phyloP scores from a whole-genome alignment of 352 stramenopile species.

The Globisporangium spinosum region DNA sequence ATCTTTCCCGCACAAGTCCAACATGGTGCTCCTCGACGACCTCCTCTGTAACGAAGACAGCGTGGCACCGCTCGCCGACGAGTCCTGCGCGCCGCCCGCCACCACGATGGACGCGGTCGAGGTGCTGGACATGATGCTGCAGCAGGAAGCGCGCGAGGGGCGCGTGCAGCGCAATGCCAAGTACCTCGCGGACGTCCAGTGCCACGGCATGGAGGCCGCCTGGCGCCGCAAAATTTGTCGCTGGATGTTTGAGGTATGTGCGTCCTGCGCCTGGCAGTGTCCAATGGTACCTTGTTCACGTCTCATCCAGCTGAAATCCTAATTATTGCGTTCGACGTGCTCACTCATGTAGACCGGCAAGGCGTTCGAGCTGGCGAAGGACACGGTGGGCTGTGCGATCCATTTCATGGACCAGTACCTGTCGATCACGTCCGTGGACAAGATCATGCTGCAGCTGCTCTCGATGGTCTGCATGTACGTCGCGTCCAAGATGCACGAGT shows the following conservation, averaged over 20 bases:
- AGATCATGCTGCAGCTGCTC: conserved; percentile 50
- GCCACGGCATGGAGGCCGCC: conserved; percentile 36
- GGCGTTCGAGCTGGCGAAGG: conserved; percentile 41
- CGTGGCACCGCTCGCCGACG: conserved; percentile 11
- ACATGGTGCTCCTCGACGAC: conserved; percentile 22
- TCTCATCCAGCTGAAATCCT: not conserved
- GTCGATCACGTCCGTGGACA: conserved; percentile 38
- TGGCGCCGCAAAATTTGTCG: conserved; percentile 44
- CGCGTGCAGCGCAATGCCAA: conserved; percentile 20
- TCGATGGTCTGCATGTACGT: conserved; percentile 51
- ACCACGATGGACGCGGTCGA: conserved; percentile 18
- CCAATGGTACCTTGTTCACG: not conserved
- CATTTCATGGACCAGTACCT: conserved; percentile 50
- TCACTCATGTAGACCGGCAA: conserved; percentile 30
- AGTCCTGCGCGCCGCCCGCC: not conserved
- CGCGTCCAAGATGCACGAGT: conserved; percentile 53
- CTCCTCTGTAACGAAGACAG: conserved; percentile 33
- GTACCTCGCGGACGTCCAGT: conserved; percentile 34
- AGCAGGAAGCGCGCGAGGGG: conserved; percentile 25
- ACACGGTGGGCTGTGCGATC: conserved; percentile 42
- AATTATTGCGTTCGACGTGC: not conserved
- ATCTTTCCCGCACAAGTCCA: not conserved
- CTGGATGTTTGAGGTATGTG: conserved; percentile 47
- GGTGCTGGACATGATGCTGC: conserved; percentile 24
- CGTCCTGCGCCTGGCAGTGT: not conserved